Base-by-base conservation (phyloP, 768 basidiomycete genomes). In the Hebeloma cylindrosporum region DNA sequence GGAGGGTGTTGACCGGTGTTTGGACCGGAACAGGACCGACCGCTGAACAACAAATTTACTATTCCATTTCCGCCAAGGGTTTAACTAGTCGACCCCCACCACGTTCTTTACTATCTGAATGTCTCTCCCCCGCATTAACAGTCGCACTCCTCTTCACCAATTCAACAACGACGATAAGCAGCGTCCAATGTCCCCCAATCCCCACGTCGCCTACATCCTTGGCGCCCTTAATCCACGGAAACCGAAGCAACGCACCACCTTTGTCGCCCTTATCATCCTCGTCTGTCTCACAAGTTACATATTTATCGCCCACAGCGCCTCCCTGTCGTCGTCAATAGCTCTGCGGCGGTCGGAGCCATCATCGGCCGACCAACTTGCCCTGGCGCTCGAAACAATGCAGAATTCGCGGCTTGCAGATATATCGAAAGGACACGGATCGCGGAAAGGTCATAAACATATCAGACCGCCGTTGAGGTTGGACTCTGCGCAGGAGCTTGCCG, bases 401-500 rank as follows among this genome's bases (percentile, higher is more conserved):
- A 62, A 72, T 39, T 65, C 67, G 31, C 70, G 64, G 25, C 29
- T 60, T 36, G 43, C 57, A 18, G 49, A 55, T 10, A 44, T 45
- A 14, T 46, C 49, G 27, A 43, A 60, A 53, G 54, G 52, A 48
- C 38, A 57, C 51, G 43, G 47, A 43, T 43, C 37, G 48, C 52
- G 48, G 50, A 61, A 53, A 48, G 43, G 52, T 28, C 61, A 51
- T 28, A 41, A 52, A 48, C 53, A 60, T 40, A 34, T 42, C 13
- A 53, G 48, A 27, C 7, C 72, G 0, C 67, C 78, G 22, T 56
- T 87, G 29, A 40, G 60, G 10, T 74, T 90, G 46, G 66, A 72
- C 29, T 58, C 69, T 0, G 61, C 67, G 0, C 75, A 89, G 58
- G 88, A 91, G 58, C 76, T 91, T 14, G 86, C 85, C 2, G 85